These are phyloP conservation scores for Pilobolus umbonatus DNA, from an alignment of 192 early-diverging fungal genomes.

Conservation along the genomic window DNA sequence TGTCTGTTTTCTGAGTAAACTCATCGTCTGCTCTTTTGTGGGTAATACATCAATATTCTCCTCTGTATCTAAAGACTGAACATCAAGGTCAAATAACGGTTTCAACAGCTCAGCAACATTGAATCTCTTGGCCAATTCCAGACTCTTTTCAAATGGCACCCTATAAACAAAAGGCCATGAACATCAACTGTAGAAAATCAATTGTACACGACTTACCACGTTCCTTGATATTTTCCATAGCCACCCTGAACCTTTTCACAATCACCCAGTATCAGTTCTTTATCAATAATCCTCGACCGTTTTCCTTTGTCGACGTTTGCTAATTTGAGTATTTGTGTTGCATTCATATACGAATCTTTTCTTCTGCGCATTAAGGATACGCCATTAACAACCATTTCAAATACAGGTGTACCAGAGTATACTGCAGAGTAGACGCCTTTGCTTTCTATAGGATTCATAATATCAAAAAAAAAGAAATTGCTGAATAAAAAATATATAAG, in stretches of 20 bases:
- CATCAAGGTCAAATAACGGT: slow-evolving; percentile 78
- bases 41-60: slow-evolving; percentile 12
- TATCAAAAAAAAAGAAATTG: no score
- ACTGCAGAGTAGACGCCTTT: slow-evolving; percentile 53
- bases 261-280: slow-evolving; percentile 67
- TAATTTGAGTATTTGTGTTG: slow-evolving; percentile 89
- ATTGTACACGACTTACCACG: slow-evolving; percentile 49
- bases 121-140: slow-evolving; percentile 78
- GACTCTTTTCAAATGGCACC: slow-evolving; percentile 83
- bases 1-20: neutral
- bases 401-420: slow-evolving; percentile 71
- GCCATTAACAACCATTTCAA: slow-evolving; percentile 68
- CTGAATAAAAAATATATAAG: no score
- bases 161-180: slow-evolving; percentile 41
- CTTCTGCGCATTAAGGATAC: slow-evolving; percentile 77
- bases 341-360: slow-evolving; percentile 81
- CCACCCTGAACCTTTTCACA: slow-evolving; percentile 96
- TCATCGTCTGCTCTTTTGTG: slow-evolving; percentile 26
- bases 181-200: neutral
- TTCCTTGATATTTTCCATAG: slow-evolving; percentile 93
- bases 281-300: slow-evolving; percentile 86
- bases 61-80: neutral
- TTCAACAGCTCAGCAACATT: slow-evolving; percentile 63
- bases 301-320: slow-evolving; percentile 82
- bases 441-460: no score